Base-by-base conservation (phyloP, 2,329 filamentous ascomycete species). In the Pseudopithomyces chartarum region DNA sequence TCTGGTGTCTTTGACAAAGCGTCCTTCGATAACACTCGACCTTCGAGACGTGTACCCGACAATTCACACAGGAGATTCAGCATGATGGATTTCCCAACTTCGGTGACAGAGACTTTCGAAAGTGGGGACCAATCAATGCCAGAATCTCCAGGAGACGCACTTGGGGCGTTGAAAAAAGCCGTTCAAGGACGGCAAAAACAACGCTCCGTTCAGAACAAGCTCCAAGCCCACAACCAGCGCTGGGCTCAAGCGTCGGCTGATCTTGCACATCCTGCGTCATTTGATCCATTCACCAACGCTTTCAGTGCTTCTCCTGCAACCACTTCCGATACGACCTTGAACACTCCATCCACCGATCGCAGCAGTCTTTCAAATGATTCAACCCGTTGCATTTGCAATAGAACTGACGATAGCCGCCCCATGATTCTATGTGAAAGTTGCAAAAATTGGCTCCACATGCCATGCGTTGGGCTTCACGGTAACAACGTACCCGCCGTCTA, bases 371-470 rank as follows among this genome's bases (percentile, higher is more conserved):
- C 80, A 58, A 80, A 74, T 58, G 81, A 81, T 34, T 74, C 65
- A 53, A 85, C 84, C 10, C 80, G 85, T 36, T 88, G 86, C 69
- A 71, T 86, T 23, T 88, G 86, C 65, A 81, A 82, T 49, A 79
- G 81, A 15, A 74, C 79, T 50, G 80, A 84, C 39, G 84, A 81
- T 52, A 83, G 81, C 20, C 80, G 81, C 62, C 69, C 82, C 29
- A 85, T 88, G 81, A 80, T 88, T 45, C 85, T 87, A 75, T 88
- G 86, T 73, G 83, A 85, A 69, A 84, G 82, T 22, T 88, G 85
- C 74, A 82, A 78, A n/a, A 85, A 87, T 63, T 88, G 84, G 82
- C 76, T 85, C 29, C 86, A 88, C 64, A 82, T 82, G 32, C 78
- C 78, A 53, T 88, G 86, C 63, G 79, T 87, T 20, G 84, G 85